Evolutionary conservation across 2,329 filamentous ascomycete genomes (phyloP).

Genomic region (Fusarium penzigii): DNA sequence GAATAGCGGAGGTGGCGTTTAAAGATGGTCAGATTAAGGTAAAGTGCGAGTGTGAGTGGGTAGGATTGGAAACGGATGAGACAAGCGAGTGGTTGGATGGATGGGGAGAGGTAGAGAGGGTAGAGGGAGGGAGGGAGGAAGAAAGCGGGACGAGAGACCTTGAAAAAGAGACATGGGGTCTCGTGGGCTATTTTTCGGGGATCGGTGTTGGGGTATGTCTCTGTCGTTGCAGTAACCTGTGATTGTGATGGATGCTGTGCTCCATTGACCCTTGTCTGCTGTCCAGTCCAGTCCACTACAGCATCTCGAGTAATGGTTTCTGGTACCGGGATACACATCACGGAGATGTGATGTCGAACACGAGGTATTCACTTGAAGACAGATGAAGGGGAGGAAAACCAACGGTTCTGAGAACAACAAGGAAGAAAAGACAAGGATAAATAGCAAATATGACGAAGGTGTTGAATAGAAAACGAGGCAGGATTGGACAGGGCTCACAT

Average conservation of each 20-base stretch:
- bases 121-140: not conserved
- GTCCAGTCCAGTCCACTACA: too few species aligned
- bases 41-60: conserved; percentile 17
- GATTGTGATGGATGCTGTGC: too few species aligned
- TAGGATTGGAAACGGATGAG: not conserved
- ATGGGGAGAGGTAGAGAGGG: not conserved
- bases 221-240: not conserved
- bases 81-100: not conserved
- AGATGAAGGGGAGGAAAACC: too few species aligned
- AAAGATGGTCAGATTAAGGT: conserved; percentile 20
- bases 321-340: too few species aligned
- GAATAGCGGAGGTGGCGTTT: conserved; percentile 29
- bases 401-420: not conserved
- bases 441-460: not conserved
- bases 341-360: too few species aligned
- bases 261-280: too few species aligned
- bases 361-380: too few species aligned
- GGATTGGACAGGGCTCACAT: not conserved
- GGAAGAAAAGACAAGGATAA: not conserved
- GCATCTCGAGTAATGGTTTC: too few species aligned
- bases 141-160: not conserved
- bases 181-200: not conserved
- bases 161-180: not conserved
- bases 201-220: not conserved
- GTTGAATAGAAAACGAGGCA: not conserved